Conservation (phyloP, 768 basidiomycete genomes). For the Mycena vulgaris region DNA sequence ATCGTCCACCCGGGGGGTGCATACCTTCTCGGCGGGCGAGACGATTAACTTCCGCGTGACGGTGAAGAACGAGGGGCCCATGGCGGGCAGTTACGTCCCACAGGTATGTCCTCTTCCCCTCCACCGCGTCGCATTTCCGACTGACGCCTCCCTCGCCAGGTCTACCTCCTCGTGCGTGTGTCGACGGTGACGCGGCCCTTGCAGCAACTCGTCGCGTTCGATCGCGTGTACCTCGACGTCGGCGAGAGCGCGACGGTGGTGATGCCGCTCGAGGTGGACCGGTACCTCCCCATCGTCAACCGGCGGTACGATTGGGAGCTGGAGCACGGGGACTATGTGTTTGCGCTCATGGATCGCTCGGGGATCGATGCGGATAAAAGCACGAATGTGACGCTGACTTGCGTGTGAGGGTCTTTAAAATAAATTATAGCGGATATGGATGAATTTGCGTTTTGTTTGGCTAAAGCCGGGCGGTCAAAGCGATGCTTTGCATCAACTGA, state of each 20-base stretch:
- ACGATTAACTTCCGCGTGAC: slow-evolving; percentile 43
- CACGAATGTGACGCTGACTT: slow-evolving; percentile 42
- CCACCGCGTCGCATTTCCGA: neutral
- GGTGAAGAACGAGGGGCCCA: slow-evolving; percentile 40
- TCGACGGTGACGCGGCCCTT: slow-evolving; percentile 39
- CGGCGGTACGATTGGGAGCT: slow-evolving; percentile 43
- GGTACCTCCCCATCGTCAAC: slow-evolving; percentile 43
- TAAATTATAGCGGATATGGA: too few relatives aligned
- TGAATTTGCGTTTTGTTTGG: too few relatives aligned
- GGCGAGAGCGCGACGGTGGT: slow-evolving; percentile 38
- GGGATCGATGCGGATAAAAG: slow-evolving; percentile 37
- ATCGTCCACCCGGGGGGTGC: slow-evolving; percentile 32
- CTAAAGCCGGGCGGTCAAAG: too few relatives aligned
- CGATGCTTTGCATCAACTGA: too few relatives aligned
- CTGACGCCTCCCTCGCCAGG: slow-evolving; percentile 16
- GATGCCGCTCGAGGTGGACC: slow-evolving; percentile 44
- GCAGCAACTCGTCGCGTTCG: slow-evolving; percentile 45
- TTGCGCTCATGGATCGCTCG: slow-evolving; percentile 42
- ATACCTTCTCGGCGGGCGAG: slow-evolving; percentile 41
- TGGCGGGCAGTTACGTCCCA: slow-evolving; percentile 44
- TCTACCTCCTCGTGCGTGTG: slow-evolving; percentile 35
- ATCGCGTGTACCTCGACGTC: slow-evolving; percentile 41
- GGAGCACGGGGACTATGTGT: slow-evolving; percentile 42
- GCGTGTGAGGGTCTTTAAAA: slow-evolving; percentile 35
- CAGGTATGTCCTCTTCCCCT: slow-evolving; percentile 31